Percentiles rank a stretch among this genome's conserved stretches.
Evolutionary conservation across 2,329 filamentous ascomycete genomes (phyloP).

Genomic region (Fusarium verrucosum): DNA sequence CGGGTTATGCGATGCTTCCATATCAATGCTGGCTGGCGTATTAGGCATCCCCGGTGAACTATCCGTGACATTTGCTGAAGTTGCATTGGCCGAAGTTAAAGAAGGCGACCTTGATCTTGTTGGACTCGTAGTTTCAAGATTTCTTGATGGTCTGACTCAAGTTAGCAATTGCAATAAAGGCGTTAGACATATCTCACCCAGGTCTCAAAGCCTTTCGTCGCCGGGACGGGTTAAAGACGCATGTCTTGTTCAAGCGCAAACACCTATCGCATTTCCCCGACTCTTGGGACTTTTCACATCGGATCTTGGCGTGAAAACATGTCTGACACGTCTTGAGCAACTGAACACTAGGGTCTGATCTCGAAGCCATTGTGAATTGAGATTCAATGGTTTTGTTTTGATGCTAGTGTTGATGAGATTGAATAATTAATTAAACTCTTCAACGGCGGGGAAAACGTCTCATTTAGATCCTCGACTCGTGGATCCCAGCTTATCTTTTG

Average conservation of each 20-base stretch:
- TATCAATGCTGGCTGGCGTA: constrained; percentile 23
- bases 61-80: constrained; percentile 10
- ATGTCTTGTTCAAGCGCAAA: constrained; percentile 47
- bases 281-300: constrained; percentile 48
- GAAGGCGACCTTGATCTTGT: constrained; percentile 30
- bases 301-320: constrained; percentile 50
- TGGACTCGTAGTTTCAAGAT: constrained; percentile 18
- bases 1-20: constrained; percentile 33
- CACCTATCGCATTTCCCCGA: constrained; percentile 48
- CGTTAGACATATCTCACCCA: constrained; percentile 12
- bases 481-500: not conserved
- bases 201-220: constrained; percentile 39
- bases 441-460: constrained; percentile 10
- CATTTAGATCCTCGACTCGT: constrained; percentile 13
- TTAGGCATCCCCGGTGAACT: constrained; percentile 1
- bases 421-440: constrained; percentile 9
- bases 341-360: constrained; percentile 10
- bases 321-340: constrained; percentile 49
- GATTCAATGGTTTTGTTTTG: not conserved
- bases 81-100: constrained; percentile 6
- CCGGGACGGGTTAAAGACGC: constrained; percentile 46
- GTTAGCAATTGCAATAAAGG: not conserved
- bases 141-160: constrained; percentile 15
- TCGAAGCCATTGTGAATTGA: constrained; percentile 20
- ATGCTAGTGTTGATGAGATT: not conserved